Conservation (phyloP, 177 flowering plant species). For the Vitis hybrid region DNA sequence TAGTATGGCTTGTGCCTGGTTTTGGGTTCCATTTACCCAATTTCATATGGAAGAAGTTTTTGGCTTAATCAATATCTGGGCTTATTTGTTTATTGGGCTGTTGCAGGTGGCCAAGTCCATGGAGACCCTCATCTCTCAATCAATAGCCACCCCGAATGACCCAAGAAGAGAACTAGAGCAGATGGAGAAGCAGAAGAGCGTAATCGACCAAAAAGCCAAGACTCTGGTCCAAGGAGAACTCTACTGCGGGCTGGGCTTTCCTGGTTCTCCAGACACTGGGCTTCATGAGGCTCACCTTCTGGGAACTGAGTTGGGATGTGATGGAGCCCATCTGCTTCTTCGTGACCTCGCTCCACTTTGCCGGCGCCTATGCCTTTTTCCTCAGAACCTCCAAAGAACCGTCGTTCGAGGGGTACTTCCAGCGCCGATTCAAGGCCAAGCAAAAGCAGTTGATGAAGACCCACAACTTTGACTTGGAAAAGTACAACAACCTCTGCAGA, state of each 20-base stretch:
- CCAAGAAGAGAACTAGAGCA: conserved; percentile 58
- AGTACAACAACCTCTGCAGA: conserved; percentile 48
- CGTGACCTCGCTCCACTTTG: conserved; percentile 62
- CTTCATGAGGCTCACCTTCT: conserved; percentile 86
- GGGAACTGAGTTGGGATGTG: conserved; percentile 94
- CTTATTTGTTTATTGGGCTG: neutral
- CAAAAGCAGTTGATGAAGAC: conserved; percentile 57
- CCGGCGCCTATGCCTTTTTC: conserved; percentile 62
- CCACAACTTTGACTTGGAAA: conserved; percentile 47
- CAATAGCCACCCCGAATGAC: conserved; percentile 41
- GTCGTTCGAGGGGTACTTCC: conserved; percentile 71
- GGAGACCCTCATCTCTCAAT: conserved; percentile 34
- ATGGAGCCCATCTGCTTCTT: conserved; percentile 97
- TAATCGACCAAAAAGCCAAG: conserved; percentile 48
- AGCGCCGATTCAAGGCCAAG: conserved; percentile 52
- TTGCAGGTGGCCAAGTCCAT: conserved; percentile 66
- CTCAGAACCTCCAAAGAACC: conserved; percentile 79
- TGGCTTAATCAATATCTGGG: neutral
- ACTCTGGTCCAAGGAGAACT: conserved; percentile 56
- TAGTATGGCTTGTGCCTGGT: too few relatives aligned
- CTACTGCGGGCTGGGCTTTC: conserved; percentile 63
- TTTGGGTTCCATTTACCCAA: too few relatives aligned
- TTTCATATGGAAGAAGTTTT: too few relatives aligned
- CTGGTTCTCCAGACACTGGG: conserved; percentile 54
- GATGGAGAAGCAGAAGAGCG: conserved; percentile 61